Evolutionary conservation across 768 basidiomycete species (phyloP).

Genomic region (Boletus sp.): DNA sequence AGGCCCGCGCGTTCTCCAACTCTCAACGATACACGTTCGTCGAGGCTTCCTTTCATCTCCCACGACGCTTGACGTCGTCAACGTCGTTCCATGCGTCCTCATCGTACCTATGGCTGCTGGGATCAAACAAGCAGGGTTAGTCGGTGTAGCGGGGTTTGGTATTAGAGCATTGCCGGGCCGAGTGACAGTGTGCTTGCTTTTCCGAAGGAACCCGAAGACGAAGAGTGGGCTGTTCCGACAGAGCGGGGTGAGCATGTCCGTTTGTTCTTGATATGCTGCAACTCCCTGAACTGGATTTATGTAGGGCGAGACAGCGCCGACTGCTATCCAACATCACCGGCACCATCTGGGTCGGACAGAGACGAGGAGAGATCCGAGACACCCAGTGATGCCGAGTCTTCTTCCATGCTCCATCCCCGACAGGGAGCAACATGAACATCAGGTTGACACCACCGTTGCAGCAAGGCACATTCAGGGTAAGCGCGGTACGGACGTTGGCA

Average conservation of each 20-base stretch:
- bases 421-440: slow-evolving; percentile 18
- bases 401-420: slow-evolving; percentile 20
- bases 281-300: background rate
- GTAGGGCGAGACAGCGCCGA: slow-evolving; percentile 50
- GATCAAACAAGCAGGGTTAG: slow-evolving; percentile 3
- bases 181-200: slow-evolving; percentile 55
- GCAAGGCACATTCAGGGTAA: slow-evolving; percentile 44
- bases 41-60: slow-evolving; percentile 22
- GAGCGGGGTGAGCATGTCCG: slow-evolving; percentile 60
- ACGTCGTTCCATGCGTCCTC: slow-evolving; percentile 21
- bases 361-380: slow-evolving; percentile 36
- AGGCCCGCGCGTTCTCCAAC: slow-evolving; percentile 19
- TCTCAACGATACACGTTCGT: slow-evolving; percentile 13
- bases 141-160: slow-evolving; percentile 25
- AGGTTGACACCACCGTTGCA: slow-evolving; percentile 22
- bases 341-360: slow-evolving; percentile 34
- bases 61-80: slow-evolving; percentile 23
- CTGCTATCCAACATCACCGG: slow-evolving; percentile 37
- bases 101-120: slow-evolving; percentile 20
- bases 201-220: slow-evolving; percentile 33
- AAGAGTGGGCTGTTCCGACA: slow-evolving; percentile 49
- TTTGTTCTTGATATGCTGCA: background rate
- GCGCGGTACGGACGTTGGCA: slow-evolving; percentile 47
- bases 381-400: slow-evolving; percentile 26
- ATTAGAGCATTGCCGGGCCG: slow-evolving; percentile 45